Conservation (phyloP, 129 eudicot genomes). For the Tagetes erecta region DNA sequence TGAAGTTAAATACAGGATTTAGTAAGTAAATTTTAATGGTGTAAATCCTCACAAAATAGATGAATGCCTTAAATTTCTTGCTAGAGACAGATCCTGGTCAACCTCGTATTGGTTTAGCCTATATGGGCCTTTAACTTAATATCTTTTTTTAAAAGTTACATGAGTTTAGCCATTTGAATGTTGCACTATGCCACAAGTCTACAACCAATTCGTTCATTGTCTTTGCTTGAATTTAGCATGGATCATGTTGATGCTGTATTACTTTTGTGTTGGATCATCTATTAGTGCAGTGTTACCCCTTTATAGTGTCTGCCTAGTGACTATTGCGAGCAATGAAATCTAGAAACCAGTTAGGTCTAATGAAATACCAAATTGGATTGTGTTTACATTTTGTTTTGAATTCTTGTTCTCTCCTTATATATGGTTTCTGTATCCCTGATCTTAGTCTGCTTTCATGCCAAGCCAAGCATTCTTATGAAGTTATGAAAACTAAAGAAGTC, state of each 20-base stretch:
- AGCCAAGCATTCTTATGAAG: not conserved
- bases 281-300: not conserved
- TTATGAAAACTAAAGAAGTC: not conserved
- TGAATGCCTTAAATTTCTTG: not conserved
- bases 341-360: not conserved
- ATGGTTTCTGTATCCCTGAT: slow-evolving; percentile 1
- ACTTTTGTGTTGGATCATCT: not conserved
- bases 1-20: not conserved
- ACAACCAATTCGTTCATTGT: not conserved
- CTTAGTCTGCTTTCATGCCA: not conserved
- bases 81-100: not conserved
- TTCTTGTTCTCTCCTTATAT: not conserved
- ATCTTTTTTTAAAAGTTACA: not conserved
- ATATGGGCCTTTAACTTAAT: not conserved
- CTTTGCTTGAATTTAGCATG: not conserved
- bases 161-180: slow-evolving; percentile 15
- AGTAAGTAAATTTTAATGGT: not conserved
- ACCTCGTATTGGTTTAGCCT: not conserved
- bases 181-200: not conserved
- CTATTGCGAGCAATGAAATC: not conserved
- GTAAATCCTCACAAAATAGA: not conserved
- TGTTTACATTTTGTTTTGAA: not conserved
- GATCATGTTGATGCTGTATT: not conserved
- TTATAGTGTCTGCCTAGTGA: not conserved
- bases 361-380: not conserved